These are phyloP conservation scores for Vachellia pachyceras DNA, from an alignment of 306 rosid species.

Conservation along the genomic window DNA sequence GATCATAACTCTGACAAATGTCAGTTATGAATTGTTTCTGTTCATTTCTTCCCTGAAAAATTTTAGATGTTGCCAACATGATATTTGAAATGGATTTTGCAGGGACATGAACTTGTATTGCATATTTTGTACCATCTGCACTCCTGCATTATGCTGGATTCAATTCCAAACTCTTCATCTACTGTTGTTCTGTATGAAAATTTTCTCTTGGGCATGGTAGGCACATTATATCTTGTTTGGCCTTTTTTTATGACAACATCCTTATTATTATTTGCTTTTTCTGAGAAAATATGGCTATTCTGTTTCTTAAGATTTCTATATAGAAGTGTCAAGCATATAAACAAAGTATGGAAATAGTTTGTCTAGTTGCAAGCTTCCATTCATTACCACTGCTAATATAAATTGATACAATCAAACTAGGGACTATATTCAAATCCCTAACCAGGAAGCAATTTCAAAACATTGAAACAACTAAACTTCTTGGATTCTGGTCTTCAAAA, in stretches of 20 bases:
- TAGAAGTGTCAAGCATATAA: neutral
- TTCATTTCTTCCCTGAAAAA: neutral
- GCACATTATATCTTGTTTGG: constrained; percentile 43
- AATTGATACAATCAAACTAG: neutral
- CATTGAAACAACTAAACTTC: neutral
- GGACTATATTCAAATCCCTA: neutral
- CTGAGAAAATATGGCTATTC: constrained; percentile 30
- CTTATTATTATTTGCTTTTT: constrained; percentile 18
- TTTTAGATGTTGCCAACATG: neutral
- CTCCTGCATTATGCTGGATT: constrained; percentile 59
- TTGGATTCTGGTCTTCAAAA: neutral
- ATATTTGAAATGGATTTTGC: constrained; percentile 46
- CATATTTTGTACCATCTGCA: constrained; percentile 89
- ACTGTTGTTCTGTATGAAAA: constrained; percentile 74
- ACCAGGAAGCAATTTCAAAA: neutral
- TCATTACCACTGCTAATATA: neutral
- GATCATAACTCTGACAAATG: constrained; percentile 6
- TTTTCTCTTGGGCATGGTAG: constrained; percentile 88
- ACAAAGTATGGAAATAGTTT: neutral
- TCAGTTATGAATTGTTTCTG: neutral
- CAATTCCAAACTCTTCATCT: constrained; percentile 63
- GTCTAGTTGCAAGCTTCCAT: neutral
- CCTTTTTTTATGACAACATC: constrained; percentile 1
- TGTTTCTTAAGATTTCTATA: constrained; percentile 20
- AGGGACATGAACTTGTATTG: constrained; percentile 96